Base-by-base conservation (phyloP, 768 basidiomycete species). In the Suillus discolor region DNA sequence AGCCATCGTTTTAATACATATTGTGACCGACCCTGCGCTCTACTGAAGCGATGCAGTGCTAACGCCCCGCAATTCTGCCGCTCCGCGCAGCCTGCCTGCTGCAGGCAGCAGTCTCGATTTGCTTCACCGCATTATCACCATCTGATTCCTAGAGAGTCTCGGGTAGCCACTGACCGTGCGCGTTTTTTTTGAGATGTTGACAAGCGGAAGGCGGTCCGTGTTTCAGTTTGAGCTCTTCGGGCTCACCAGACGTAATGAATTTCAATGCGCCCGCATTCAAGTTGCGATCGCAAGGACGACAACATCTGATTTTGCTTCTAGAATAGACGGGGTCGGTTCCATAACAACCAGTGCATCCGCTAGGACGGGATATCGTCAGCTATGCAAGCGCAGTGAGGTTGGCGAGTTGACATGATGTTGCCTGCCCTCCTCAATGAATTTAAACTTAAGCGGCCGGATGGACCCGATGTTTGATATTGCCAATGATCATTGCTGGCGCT, bases 241-340 rank as follows among this genome's bases (percentile, higher is more conserved):
- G 73, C n/a, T 83, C 82, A 2, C 85, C 84, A 31, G 3, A 74
- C 6, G 73, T 62, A 55, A 89, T 84, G 70, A 89, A 90, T 20
- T 87, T 83, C 44, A 90, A 72, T 1, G 83, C 89, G 23, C 87
- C 87, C 31, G 31, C 78, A 85, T 82, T n/a, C n/a, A n/a, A n/a
- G n/a, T n/a, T 8, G 85, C 80, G 25, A 90, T 76, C 5, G 89
- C 89, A 20, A 85, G 72, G 18, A 72, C 77, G 0, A 86, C 87
- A 0, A 79, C 88, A 54, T 81, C 80, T 0, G 74, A 75, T 65
- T 85, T 86, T 1, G 89, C 89, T 15, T 89, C 87, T 47, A 13
- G 77, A 51, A 67, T 82, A 85, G 2, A 71, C 55, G 15, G 80
- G 74, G 38, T 83, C 79, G 0, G 87, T 86, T 31, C 81, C 80